These are phyloP conservation scores for Beauveria asiatica DNA, from an alignment of 2,329 filamentous ascomycete species.

Conservation along the genomic window DNA sequence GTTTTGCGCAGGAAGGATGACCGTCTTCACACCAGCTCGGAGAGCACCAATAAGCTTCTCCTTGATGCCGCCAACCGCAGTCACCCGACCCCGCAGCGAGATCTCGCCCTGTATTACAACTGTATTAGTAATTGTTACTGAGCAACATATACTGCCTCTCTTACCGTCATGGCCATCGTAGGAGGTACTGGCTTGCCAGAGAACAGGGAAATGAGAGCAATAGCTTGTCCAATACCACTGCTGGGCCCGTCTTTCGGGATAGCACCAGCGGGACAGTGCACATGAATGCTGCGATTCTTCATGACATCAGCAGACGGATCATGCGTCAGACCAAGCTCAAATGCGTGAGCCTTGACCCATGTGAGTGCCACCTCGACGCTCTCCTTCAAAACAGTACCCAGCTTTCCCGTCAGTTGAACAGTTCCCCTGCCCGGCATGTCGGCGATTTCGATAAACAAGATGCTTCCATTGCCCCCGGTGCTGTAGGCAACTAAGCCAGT, in stretches of 20 bases:
- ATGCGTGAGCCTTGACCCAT: slow-evolving; percentile 96
- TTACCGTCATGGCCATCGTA: slow-evolving; percentile 87
- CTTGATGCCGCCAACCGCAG: slow-evolving; percentile 95
- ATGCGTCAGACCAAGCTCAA: slow-evolving; percentile 74
- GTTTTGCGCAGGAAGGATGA: slow-evolving; percentile 80
- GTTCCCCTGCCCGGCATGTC: slow-evolving; percentile 92
- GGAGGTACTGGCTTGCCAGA: slow-evolving; percentile 78
- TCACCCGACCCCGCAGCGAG: slow-evolving; percentile 78
- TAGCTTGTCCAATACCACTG: slow-evolving; percentile 87
- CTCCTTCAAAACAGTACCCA: slow-evolving; percentile 95
- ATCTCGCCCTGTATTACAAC: slow-evolving; percentile 48
- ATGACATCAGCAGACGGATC: slow-evolving; percentile 86
- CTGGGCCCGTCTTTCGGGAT: slow-evolving; percentile 88
- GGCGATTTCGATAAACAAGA: slow-evolving; percentile 95
- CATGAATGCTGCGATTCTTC: slow-evolving; percentile 88
- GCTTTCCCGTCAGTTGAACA: slow-evolving; percentile 90
- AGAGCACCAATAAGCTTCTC: slow-evolving; percentile 96
- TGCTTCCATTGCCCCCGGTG: slow-evolving; percentile 85
- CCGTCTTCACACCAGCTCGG: slow-evolving; percentile 88
- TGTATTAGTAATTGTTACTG: slow-evolving; percentile 17
- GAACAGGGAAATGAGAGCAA: slow-evolving; percentile 87
- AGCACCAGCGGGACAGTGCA: slow-evolving; percentile 90
- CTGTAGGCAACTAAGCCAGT: slow-evolving; percentile 94
- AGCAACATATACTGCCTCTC: slow-evolving; percentile 20
- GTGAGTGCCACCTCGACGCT: slow-evolving; percentile 91